Conservation (phyloP, 768 basidiomycete genomes). For the Auricularia auricula-judae region DNA sequence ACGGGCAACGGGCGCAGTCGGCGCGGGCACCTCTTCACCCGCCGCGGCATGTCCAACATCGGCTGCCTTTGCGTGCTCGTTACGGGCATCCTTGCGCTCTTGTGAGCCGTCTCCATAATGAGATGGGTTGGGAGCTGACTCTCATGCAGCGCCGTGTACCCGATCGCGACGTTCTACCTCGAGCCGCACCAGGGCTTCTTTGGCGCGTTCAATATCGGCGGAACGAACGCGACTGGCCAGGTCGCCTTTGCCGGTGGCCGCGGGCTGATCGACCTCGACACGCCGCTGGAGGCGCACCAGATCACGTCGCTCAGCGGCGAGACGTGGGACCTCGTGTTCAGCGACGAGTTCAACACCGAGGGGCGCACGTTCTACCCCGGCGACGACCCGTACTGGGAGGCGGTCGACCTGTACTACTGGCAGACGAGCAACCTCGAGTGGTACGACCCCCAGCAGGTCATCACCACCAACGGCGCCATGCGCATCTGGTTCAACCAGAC, state of each 20-base stretch:
- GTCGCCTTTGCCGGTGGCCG: constrained; percentile 42
- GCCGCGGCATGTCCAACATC: constrained; percentile 59
- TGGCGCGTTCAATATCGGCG: constrained; percentile 65
- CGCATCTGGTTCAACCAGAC: constrained; percentile 52
- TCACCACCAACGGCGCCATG: constrained; percentile 62
- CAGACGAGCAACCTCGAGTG: constrained; percentile 13
- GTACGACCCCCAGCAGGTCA: constrained; percentile 71
- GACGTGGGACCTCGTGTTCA: constrained; percentile 63
- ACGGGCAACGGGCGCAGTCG: constrained; percentile 33
- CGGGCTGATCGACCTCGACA: constrained; percentile 67
- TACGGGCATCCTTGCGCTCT: constrained; percentile 33
- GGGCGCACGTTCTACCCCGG: constrained; percentile 78
- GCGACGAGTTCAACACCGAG: constrained; percentile 78
- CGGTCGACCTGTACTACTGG: constrained; percentile 74
- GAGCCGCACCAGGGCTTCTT: constrained; percentile 30
- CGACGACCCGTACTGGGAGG: constrained; percentile 88
- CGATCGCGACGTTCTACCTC: constrained; percentile 48
- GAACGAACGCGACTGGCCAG: constrained; percentile 68
- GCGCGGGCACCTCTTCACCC: constrained; percentile 53
- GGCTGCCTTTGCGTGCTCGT: constrained; percentile 57
- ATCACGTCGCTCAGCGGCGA: constrained; percentile 40
- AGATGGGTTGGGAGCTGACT: background rate
- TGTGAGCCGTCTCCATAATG: constrained; percentile 27
- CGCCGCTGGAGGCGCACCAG: constrained; percentile 49
- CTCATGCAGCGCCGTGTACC: constrained; percentile 42